Base-by-base conservation (phyloP, 768 basidiomycete species). In the Cystofilobasidium macerans region DNA sequence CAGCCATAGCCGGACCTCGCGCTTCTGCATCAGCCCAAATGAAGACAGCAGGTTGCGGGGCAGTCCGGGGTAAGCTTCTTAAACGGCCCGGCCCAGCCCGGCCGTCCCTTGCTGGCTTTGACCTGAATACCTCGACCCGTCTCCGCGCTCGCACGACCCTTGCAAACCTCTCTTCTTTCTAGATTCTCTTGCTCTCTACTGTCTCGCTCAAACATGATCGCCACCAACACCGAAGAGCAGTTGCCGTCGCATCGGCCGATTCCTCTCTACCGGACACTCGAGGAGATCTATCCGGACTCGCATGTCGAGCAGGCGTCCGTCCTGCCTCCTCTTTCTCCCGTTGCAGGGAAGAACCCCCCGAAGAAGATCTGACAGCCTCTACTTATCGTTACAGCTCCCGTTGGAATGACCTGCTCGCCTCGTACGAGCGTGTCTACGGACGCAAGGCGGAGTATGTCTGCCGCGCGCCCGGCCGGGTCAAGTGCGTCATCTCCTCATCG, bases 391-490 rank as follows among this genome's bases (percentile, higher is more conserved):
- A 51, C 45, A 69, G 70, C 26, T 16, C 33, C 18, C 35, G 85
- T 51, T 88, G 85, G 85, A 79, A 83, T 69, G 75, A 79, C 33
- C 81, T 89, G 42, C 79, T 80, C 1, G 77, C 80, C 30, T 81
- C 86, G 71, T 89, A 87, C 73, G 77, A 81, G 71, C 76, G 73
- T 62, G 80, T 83, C 65, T 89, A 86, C 70, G 85, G 85, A 7
- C 79, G 79, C 68, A 82, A 81, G 61, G 86, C 88, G 16, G 78
- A 81, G 6, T 85, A 85, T 69, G 86, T 89, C 70, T 82, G 82
- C 9, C 78, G 87, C 71, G 87, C 88, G 7, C 88, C 88, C 1
- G 88, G 88, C 9, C 81, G 88, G 68, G 84, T 90, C 57, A 89
- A 90, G 87, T 87, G 5, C 32, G 57, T 59, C n/a, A 24, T 14